Evolutionary conservation across 176 grass and related monocot genomes (phyloP).

Genomic region (Carex kokanica): DNA sequence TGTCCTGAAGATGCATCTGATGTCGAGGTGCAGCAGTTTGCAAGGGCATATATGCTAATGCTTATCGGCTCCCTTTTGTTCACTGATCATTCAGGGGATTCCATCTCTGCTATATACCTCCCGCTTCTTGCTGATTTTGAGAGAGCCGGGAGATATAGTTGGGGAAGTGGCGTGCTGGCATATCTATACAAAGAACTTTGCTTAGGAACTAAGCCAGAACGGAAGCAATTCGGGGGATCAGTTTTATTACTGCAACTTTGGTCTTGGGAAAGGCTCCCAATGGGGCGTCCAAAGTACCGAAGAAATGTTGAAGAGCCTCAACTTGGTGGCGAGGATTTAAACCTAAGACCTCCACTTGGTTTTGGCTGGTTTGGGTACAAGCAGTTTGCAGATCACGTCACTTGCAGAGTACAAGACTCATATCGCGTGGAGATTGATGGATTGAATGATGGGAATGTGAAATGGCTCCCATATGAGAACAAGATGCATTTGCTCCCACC

Average conservation of each 20-base stretch:
- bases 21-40: background rate
- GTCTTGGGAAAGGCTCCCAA: conserved; percentile 63
- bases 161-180: conserved; percentile 36
- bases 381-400: conserved; percentile 46
- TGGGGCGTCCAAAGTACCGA: conserved; percentile 43
- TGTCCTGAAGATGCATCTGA: background rate
- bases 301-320: conserved; percentile 12
- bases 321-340: conserved; percentile 23
- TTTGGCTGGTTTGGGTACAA: conserved; percentile 52
- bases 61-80: background rate
- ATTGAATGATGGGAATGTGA: conserved; percentile 51
- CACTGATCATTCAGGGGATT: background rate
- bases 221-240: conserved; percentile 52
- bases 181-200: conserved; percentile 64
- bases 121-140: conserved; percentile 5
- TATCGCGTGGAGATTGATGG: conserved; percentile 57
- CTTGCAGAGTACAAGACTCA: conserved; percentile 49
- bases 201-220: conserved; percentile 48
- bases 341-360: conserved; percentile 39
- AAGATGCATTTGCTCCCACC: conserved; percentile 46
- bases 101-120: conserved; percentile 9
- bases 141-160: conserved; percentile 28
- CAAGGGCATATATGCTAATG: background rate
- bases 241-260: conserved; percentile 69
- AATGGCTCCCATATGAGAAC: conserved; percentile 47